A percentile compares a stretch with the other conserved stretches of the same genome.
These are phyloP conservation scores for Dothideomycetes sp. DNA, from an alignment of 2,329 filamentous ascomycete species.

Conservation along the genomic window DNA sequence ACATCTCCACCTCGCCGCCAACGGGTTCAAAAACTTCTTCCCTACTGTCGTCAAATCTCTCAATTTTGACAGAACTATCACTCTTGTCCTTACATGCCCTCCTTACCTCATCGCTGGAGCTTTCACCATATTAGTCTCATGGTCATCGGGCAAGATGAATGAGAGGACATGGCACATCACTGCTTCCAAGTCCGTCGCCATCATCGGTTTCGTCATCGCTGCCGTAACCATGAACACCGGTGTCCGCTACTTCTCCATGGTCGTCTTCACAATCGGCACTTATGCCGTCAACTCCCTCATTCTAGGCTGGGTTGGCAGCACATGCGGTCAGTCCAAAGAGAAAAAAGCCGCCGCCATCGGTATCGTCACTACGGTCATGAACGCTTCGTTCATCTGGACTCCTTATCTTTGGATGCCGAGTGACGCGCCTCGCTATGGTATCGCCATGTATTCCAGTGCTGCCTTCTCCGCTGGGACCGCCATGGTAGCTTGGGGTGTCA, in stretches of 20 bases:
- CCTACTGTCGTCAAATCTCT: slow-evolving; percentile 42
- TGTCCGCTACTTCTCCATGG: slow-evolving; percentile 25
- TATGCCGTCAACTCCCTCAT: slow-evolving; percentile 41
- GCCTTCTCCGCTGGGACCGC: slow-evolving; percentile 36
- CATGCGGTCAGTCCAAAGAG: slow-evolving; percentile 40
- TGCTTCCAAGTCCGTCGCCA: slow-evolving; percentile 27
- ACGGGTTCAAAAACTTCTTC: slow-evolving; percentile 42
- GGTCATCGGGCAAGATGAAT: slow-evolving; percentile 31
- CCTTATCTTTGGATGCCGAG: slow-evolving; percentile 42
- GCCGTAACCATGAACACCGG: slow-evolving; percentile 30
- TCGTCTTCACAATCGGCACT: slow-evolving; percentile 24
- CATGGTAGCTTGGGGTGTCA: slow-evolving; percentile 36
- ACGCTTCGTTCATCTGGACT: slow-evolving; percentile 43
- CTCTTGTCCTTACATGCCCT: slow-evolving; percentile 40
- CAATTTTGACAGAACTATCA: slow-evolving; percentile 40
- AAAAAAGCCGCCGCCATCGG: slow-evolving; percentile 42
- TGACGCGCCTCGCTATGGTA: slow-evolving; percentile 38
- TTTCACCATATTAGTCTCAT: slow-evolving; percentile 25
- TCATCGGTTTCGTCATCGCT: slow-evolving; percentile 30
- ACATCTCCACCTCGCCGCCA: slow-evolving; percentile 46
- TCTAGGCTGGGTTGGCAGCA: slow-evolving; percentile 38
- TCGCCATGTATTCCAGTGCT: slow-evolving; percentile 37
- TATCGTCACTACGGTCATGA: slow-evolving; percentile 42
- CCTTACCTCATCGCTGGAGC: slow-evolving; percentile 26
- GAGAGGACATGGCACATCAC: slow-evolving; percentile 35